Conservation (phyloP, 805 yeast genomes). For the Candida bentonensis region DNA sequence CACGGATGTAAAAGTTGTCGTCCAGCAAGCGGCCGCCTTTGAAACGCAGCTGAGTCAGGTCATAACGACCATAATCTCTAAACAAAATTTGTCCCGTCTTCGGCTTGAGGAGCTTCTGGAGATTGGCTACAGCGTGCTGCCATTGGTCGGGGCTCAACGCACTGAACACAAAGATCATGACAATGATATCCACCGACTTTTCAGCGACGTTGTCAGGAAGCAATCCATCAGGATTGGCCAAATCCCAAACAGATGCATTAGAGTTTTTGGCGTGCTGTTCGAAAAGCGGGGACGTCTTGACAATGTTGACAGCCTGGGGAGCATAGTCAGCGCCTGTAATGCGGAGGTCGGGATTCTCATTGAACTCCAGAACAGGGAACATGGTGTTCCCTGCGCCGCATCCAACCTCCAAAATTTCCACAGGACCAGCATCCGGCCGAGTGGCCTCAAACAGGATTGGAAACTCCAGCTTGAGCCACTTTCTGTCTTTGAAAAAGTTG, state of each 20-base stretch:
- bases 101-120: constrained; percentile 66
- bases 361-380: constrained; percentile 75
- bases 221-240: constrained; percentile 56
- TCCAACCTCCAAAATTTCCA: constrained; percentile 77
- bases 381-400: constrained; percentile 98
- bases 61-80: constrained; percentile 92
- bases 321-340: constrained; percentile 85
- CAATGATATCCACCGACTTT: constrained; percentile 75
- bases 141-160: constrained; percentile 90
- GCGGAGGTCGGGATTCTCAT: constrained; percentile 60
- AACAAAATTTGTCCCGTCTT: constrained; percentile 73
- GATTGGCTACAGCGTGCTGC: constrained; percentile 62
- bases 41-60: constrained; percentile 87
- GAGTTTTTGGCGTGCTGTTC: constrained; percentile 37
- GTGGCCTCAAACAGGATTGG: constrained; percentile 75
- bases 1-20: constrained; percentile 90
- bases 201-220: constrained; percentile 79
- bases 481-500: constrained; percentile 91
- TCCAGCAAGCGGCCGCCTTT: constrained; percentile 76
- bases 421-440: constrained; percentile 52
- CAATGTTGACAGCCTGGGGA: constrained; percentile 77
- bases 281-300: constrained; percentile 48
- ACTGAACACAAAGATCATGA: constrained; percentile 89
- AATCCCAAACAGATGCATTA: constrained; percentile 88
- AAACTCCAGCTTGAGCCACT: constrained; percentile 91